These are phyloP conservation scores for Boechera divaricarpa DNA, from an alignment of 345 rosid species.

Conservation along the genomic window DNA sequence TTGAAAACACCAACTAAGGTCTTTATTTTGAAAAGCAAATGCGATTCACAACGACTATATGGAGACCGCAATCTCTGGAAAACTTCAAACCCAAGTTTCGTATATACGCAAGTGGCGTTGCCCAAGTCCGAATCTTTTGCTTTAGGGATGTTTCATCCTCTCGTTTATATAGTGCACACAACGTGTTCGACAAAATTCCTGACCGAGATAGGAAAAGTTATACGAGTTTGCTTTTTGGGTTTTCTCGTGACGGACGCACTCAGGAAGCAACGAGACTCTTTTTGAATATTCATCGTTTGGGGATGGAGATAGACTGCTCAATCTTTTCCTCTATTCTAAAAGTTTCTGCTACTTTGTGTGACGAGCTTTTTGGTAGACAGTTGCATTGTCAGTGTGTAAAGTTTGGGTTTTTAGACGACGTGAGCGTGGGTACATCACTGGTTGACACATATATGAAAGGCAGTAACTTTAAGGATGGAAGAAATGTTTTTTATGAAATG, in stretches of 20 bases:
- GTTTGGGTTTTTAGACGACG: slow-evolving; percentile 62
- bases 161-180: slow-evolving; percentile 35
- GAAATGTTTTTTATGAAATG: slow-evolving; percentile 68
- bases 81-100: not conserved
- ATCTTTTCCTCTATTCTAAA: slow-evolving; percentile 71
- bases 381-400: slow-evolving; percentile 66
- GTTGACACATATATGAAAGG: slow-evolving; percentile 79
- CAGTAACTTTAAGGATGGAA: slow-evolving; percentile 58
- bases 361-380: slow-evolving; percentile 61
- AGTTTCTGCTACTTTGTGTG: slow-evolving; percentile 61
- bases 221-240: slow-evolving; percentile 57
- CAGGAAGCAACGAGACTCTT: slow-evolving; percentile 61
- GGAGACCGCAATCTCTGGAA: slow-evolving; percentile 25
- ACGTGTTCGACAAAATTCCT: slow-evolving; percentile 61
- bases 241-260: slow-evolving; percentile 59
- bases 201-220: slow-evolving; percentile 34
- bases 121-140: not conserved
- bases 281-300: slow-evolving; percentile 54
- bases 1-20: not conserved
- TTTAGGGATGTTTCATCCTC: not conserved
- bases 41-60: slow-evolving; percentile 11
- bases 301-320: slow-evolving; percentile 58
- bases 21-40: slow-evolving; percentile 23
- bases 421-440: slow-evolving; percentile 81
- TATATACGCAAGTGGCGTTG: not conserved